Base-by-base conservation (phyloP, 1,284 basidiomycete genomes). In the Amylostereum areolatum region DNA sequence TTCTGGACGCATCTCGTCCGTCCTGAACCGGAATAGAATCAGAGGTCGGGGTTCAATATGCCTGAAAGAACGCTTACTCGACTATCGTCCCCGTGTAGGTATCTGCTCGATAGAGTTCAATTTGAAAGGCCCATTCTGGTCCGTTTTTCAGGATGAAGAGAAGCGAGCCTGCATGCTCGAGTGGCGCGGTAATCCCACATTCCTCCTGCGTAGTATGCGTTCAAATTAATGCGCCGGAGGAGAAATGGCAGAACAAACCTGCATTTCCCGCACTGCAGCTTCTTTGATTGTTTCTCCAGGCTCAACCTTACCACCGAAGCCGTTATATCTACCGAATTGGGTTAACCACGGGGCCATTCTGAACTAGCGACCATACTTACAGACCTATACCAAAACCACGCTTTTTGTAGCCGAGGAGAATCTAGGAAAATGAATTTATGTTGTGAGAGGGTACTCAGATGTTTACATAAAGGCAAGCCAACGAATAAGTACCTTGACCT, bases 281-380 rank as follows among this genome's bases (percentile, higher is more conserved):
- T 81, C 64, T 0, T 67, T 51, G n/a, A 78, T 65, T 0, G 77
- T 74, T 64, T 90, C 87, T 2, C 74, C 75, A 1, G 69, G 63
- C 52, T 88, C 83, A 2, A 83, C 77, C 62, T 89, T 90, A 3
- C 86, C 86, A 4, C 85, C 87, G 55, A 86, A 89, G 2, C 85
- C 85, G 55, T 87, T 87, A 55, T 75, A 83, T 53, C 83, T 86
- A 54, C 35, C 2, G 25, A 8, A 7, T 41, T 28, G 25, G n/a
- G 25, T 48, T 37, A 50, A 24, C 24, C 34, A 44, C 11, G 9
- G 4, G 8, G 30, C 25, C 40, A 37, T 27, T 33, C 30, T 29
- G 10, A 43, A 7, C 1, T 3, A 35, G n/a, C 42, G 11, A 52
- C 45, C 30, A 27, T 6, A 65, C 80, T 52, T 55, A 85, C 84